Evolutionary conservation across 192 early-diverging fungal genomes (phyloP), one percentile per base, ranked within the genome.

Genomic region (Dissophora globulifera): DNA sequence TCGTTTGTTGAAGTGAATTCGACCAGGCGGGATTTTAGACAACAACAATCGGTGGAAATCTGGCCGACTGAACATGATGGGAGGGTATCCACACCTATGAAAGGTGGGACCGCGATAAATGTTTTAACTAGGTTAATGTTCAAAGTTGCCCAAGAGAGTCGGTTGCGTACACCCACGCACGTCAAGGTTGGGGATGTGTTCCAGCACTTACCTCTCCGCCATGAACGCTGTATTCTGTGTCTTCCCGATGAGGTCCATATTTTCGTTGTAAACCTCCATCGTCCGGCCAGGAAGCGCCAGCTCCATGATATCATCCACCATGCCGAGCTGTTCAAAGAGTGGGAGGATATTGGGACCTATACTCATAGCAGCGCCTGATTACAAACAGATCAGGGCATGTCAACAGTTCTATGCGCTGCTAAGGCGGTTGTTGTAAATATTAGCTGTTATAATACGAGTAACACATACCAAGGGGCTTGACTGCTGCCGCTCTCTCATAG

Each of bases 381-480:
- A 22, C n/a, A 9, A 45, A 17, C 43, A 20, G 22, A 8, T 47
- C 46, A 47, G 16, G n/a, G n/a, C n/a, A n/a, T n/a, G n/a, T n/a
- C n/a, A n/a, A n/a, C n/a, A n/a, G n/a, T n/a, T n/a, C n/a, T n/a
- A n/a, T 40, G 38, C n/a, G 43, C 43, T 45, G 20, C 22, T n/a
- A n/a, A n/a, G n/a, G n/a, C n/a, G n/a, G n/a, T n/a, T n/a, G n/a
- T n/a, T n/a, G n/a, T n/a, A n/a, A n/a, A n/a, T n/a, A n/a, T n/a
- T n/a, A n/a, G n/a, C n/a, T n/a, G n/a, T n/a, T n/a, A n/a, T n/a
- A n/a, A n/a, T n/a, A n/a, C n/a, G n/a, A n/a, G n/a, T n/a, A n/a
- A n/a, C n/a, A n/a, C n/a, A 33, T 49, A 40, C 67, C 67, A 1
- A 69, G 38, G 12, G 67, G 67, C 31, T 60, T 59, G n/a, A 69